Percentiles rank a stretch among this genome's conserved stretches.
These are phyloP conservation scores for Thuidium tamariscinum DNA, from an alignment of 225 moss, liverwort and hornwort genomes.

Conservation along the genomic window DNA sequence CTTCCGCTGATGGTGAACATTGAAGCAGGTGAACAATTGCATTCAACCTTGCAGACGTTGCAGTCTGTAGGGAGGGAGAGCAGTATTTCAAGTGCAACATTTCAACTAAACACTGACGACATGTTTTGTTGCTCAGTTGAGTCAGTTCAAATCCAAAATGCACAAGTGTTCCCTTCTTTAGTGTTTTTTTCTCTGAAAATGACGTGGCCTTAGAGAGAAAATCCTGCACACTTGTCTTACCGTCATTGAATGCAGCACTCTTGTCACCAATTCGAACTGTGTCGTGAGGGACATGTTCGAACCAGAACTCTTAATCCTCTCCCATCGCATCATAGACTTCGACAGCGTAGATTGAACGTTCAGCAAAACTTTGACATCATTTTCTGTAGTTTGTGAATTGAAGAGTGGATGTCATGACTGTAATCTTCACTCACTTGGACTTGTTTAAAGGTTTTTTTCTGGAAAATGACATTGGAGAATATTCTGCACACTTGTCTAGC, in stretches of 20 bases:
- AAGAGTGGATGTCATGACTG: background rate
- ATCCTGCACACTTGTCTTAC: background rate
- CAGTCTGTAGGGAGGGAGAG: no score
- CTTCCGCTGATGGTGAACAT: background rate
- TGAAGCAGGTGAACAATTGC: background rate
- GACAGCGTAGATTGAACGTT: background rate
- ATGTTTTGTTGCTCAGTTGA: no score
- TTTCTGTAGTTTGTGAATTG: no score
- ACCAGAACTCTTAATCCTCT: no score
- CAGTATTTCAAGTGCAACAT: no score
- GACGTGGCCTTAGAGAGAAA: no score
- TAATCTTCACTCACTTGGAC: background rate
- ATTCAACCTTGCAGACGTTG: background rate
- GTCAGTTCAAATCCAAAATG: background rate
- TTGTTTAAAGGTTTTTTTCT: background rate
- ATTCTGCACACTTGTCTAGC: no score
- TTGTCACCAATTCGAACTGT: no score
- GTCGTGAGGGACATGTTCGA: background rate
- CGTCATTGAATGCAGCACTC: no score
- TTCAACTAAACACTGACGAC: no score
- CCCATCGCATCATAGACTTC: background rate
- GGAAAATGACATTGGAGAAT: background rate
- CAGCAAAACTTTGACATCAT: background rate
- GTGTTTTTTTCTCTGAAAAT: background rate
- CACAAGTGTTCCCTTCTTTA: background rate